Percentiles rank a stretch among this genome's conserved stretches.
Conservation (phyloP, 306 rosid species). For the Prunus mume region DNA sequence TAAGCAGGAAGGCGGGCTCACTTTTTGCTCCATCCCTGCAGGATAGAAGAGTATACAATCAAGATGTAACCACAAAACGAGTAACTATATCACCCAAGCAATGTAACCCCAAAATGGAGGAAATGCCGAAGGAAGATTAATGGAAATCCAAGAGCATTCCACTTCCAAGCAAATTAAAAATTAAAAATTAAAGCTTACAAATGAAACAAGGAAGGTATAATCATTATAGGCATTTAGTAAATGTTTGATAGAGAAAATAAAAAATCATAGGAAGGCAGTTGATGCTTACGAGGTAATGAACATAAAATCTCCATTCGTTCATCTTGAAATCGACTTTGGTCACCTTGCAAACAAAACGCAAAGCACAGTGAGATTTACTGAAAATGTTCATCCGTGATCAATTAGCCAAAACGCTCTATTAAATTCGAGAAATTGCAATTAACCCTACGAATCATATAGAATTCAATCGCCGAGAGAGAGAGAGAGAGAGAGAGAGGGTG, state of each 20-base stretch:
- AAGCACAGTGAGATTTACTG: not conserved
- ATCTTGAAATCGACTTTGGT: conserved; percentile 26
- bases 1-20: conserved; percentile 28
- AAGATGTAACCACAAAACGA: not conserved
- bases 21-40: conserved; percentile 96
- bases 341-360: conserved; percentile 46
- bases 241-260: not conserved
- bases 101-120: not conserved
- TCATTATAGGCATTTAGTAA: not conserved
- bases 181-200: not conserved
- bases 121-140: not conserved
- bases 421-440: not conserved
- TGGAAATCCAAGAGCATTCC: not conserved
- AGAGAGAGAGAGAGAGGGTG: too few relatives aligned
- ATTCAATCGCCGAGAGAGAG: not conserved
- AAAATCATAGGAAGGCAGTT: not conserved
- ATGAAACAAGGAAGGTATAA: not conserved
- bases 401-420: not conserved
- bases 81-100: conserved; percentile 2
- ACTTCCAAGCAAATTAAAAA: not conserved
- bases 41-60: conserved; percentile 14
- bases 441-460: too few relatives aligned
- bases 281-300: conserved; percentile 71
- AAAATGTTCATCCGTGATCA: not conserved
- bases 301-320: conserved; percentile 44